These are phyloP conservation scores for Thraustochytrium striatum DNA, from an alignment of 352 stramenopile genomes.

Conservation along the genomic window DNA sequence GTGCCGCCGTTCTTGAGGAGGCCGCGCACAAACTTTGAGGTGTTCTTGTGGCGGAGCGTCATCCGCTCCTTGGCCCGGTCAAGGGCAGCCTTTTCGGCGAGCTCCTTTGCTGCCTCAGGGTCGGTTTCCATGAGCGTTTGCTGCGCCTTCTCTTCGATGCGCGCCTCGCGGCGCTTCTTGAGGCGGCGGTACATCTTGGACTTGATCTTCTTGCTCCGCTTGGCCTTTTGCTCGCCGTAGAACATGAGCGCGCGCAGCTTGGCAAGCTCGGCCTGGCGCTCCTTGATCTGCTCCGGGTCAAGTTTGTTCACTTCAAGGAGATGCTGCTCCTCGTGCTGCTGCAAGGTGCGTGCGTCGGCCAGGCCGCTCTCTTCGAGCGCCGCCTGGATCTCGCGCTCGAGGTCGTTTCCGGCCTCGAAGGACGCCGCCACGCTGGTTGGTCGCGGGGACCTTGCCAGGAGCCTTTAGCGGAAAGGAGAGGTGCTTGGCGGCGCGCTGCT, in stretches of 20 bases:
- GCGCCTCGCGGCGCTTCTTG: constrained; percentile 84
- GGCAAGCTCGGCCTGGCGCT: constrained; percentile 77
- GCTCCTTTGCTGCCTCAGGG: constrained; percentile 58
- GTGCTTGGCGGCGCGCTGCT: constrained; percentile 72
- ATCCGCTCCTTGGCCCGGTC: constrained; percentile 93
- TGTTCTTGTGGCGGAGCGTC: constrained; percentile 95
- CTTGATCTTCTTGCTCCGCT: constrained; percentile 99
- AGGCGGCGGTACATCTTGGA: constrained; percentile 97
- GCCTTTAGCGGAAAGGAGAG: constrained; percentile 72
- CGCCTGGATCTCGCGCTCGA: constrained; percentile 66
- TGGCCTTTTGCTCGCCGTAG: constrained; percentile 95
- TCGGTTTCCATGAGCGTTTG: constrained; percentile 63
- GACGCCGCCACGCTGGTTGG: constrained; percentile 64
- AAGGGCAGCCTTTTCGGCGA: constrained; percentile 70
- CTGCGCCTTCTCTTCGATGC: constrained; percentile 75
- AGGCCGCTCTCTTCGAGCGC: constrained; percentile 66
- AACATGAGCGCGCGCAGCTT: constrained; percentile 95
- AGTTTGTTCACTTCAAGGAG: constrained; percentile 32
- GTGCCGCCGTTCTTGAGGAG: constrained; percentile 46
- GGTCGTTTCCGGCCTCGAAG: constrained; percentile 62
- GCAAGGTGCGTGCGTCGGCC: constrained; percentile 57
- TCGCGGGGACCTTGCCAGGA: constrained; percentile 61
- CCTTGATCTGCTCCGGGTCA: constrained; percentile 61
- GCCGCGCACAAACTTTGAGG: constrained; percentile 66
- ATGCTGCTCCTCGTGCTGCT: constrained; percentile 33